phyloP scores from a whole-genome alignment of 345 rosid species.

The Excoecaria agallocha region DNA sequence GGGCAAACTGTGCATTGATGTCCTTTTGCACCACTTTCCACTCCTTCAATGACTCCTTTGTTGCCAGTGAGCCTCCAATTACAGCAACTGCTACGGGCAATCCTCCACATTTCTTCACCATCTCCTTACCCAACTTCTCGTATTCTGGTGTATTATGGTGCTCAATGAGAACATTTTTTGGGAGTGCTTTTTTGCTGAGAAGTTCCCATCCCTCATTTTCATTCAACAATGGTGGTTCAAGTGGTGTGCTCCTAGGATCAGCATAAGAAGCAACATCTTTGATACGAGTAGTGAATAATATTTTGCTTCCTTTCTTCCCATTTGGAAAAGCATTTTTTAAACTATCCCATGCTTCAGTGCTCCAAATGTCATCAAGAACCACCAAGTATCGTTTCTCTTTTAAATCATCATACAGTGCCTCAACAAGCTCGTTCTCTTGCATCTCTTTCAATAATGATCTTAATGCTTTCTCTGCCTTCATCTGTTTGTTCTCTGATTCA shows the following conservation, averaged over 20 bases:
- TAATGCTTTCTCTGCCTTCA: too few relatives aligned
- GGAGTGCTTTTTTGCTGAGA: too few relatives aligned
- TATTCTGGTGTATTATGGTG: too few relatives aligned
- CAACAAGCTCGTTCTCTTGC: neutral
- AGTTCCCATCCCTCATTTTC: too few relatives aligned
- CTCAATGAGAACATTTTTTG: too few relatives aligned
- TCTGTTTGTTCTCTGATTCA: neutral
- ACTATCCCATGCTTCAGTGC: neutral
- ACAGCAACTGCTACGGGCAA: slow-evolving; percentile 17
- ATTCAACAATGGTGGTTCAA: neutral
- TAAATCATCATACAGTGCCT: neutral
- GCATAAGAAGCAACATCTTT: neutral
- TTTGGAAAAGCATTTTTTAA: too few relatives aligned
- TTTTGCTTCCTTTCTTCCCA: neutral
- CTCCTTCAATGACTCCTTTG: neutral
- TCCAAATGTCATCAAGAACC: slow-evolving; percentile 18
- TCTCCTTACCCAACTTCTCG: neutral
- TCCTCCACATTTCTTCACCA: slow-evolving; percentile 16
- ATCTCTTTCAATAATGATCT: too few relatives aligned
- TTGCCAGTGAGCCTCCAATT: slow-evolving; percentile 1
- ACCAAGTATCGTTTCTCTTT: neutral
- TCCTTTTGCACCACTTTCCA: too few relatives aligned
- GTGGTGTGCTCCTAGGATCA: neutral
- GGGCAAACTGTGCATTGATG: too few relatives aligned
- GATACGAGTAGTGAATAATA: neutral